Percentiles rank a stretch among this genome's conserved stretches.
These are phyloP conservation scores for Xenosphaeropsis pyriputrescens DNA, from an alignment of 2,329 filamentous ascomycete species.

Conservation along the genomic window DNA sequence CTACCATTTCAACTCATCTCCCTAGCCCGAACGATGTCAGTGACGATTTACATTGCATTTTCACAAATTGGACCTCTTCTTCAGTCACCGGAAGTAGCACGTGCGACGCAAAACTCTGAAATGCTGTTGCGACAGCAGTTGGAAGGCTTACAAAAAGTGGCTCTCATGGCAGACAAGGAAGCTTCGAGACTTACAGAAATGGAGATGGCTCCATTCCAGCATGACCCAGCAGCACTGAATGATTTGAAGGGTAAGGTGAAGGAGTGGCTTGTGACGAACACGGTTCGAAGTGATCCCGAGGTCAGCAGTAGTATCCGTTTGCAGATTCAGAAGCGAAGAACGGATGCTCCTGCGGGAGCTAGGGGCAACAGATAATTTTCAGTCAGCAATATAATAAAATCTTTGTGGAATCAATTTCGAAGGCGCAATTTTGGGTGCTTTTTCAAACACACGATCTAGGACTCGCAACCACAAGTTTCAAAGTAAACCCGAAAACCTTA, in stretches of 20 bases:
- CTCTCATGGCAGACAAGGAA: constrained; percentile 51
- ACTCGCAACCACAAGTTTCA: no score
- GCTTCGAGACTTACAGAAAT: constrained; percentile 55
- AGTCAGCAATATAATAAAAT: not conserved
- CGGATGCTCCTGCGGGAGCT: constrained; percentile 47
- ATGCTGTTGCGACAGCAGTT: constrained; percentile 45
- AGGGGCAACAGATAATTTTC: constrained; percentile 15
- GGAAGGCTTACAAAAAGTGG: constrained; percentile 46
- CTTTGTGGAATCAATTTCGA: no score
- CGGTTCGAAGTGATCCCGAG: constrained; percentile 63
- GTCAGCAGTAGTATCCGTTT: constrained; percentile 66
- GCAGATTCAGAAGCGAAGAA: constrained; percentile 46
- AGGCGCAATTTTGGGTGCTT: no score
- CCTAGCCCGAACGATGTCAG: constrained; percentile 58
- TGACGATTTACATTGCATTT: constrained; percentile 74
- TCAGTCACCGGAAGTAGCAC: constrained; percentile 13
- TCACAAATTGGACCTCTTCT: constrained; percentile 65
- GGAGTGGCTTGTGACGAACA: constrained; percentile 82
- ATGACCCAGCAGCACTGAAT: constrained; percentile 48
- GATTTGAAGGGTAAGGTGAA: constrained; percentile 59
- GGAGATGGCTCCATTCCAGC: constrained; percentile 68
- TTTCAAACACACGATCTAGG: no score
- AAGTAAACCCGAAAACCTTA: no score
- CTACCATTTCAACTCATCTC: constrained; percentile 76
- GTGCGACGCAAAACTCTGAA: constrained; percentile 25